Conservation (phyloP, 2,329 filamentous ascomycete species). For the Pyricularia sp. region DNA sequence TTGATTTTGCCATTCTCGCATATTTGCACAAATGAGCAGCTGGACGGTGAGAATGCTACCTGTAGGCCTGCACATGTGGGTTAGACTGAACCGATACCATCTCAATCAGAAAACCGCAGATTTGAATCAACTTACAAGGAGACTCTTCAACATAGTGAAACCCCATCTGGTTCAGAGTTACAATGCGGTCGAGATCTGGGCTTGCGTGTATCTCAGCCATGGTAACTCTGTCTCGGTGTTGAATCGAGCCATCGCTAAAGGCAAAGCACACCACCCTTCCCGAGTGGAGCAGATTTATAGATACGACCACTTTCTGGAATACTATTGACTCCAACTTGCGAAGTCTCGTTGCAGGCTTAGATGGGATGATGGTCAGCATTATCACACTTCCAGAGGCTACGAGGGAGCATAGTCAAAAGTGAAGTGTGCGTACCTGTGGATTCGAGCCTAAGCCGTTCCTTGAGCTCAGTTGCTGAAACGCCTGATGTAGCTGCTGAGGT, state of each 20-base stretch:
- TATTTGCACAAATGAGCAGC: slow-evolving; percentile 44
- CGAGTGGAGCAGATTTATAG: slow-evolving; percentile 53
- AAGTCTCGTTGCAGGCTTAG: slow-evolving; percentile 24
- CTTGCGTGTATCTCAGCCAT: slow-evolving; percentile 57
- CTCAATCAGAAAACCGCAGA: neutral
- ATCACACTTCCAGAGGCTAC: slow-evolving; percentile 9
- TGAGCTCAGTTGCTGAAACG: slow-evolving; percentile 62
- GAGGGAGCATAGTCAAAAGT: neutral
- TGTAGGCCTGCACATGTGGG: slow-evolving; percentile 33
- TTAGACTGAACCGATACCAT: slow-evolving; percentile 7
- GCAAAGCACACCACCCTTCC: slow-evolving; percentile 59
- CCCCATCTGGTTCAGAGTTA: slow-evolving; percentile 61
- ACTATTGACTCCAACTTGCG: slow-evolving; percentile 54
- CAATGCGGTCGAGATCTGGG: slow-evolving; percentile 50
- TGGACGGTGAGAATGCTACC: slow-evolving; percentile 47
- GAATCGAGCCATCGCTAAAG: slow-evolving; percentile 68
- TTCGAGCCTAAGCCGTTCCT: slow-evolving; percentile 5
- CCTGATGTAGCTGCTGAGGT: slow-evolving; percentile 54
- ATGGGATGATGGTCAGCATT: neutral
- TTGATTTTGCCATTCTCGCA: slow-evolving; percentile 44
- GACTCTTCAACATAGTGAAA: slow-evolving; percentile 57
- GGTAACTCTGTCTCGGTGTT: slow-evolving; percentile 64
- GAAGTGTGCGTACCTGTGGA: slow-evolving; percentile 1
- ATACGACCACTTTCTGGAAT: slow-evolving; percentile 57
- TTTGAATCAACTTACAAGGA: neutral